These are phyloP conservation scores for Craspedostauros australis DNA, from an alignment of 108 stramenopile species.

Conservation along the genomic window DNA sequence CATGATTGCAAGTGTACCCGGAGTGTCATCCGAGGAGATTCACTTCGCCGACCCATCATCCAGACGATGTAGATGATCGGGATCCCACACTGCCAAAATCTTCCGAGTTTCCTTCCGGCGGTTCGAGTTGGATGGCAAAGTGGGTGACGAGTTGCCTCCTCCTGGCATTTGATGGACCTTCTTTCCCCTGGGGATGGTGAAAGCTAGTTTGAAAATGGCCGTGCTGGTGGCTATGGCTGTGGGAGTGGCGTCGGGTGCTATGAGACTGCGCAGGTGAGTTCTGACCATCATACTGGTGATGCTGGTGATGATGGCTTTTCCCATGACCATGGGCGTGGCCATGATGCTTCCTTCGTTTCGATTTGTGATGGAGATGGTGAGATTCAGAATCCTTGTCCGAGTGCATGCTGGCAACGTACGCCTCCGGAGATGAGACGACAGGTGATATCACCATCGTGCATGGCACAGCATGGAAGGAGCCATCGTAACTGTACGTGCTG, in stretches of 20 bases:
- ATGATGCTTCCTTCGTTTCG: slow-evolving; percentile 40
- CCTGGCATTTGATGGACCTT: not conserved
- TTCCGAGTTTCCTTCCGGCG: slow-evolving; percentile 10
- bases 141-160: slow-evolving; percentile 38
- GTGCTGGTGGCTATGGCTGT: not conserved
- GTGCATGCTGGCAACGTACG: not conserved
- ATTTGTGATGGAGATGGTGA: slow-evolving; percentile 12
- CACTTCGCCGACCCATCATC: not conserved
- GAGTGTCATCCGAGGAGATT: not conserved
- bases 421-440: slow-evolving; percentile 32
- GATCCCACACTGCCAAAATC: slow-evolving; percentile 12
- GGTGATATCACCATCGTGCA: slow-evolving; percentile 45
- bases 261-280: slow-evolving; percentile 1
- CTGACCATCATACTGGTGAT: not conserved
- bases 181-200: not conserved
- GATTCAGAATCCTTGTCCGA: slow-evolving; percentile 18
- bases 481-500: slow-evolving; percentile 23
- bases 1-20: not conserved
- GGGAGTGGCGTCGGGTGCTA: not conserved
- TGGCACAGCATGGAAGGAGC: slow-evolving; percentile 7
- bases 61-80: slow-evolving; percentile 32
- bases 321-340: slow-evolving; percentile 2
- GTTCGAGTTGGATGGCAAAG: slow-evolving; percentile 54
- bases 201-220: not conserved
- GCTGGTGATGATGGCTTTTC: not conserved